Base-by-base conservation (phyloP, 106 monocot species). In the Platanthera zijinensis region DNA sequence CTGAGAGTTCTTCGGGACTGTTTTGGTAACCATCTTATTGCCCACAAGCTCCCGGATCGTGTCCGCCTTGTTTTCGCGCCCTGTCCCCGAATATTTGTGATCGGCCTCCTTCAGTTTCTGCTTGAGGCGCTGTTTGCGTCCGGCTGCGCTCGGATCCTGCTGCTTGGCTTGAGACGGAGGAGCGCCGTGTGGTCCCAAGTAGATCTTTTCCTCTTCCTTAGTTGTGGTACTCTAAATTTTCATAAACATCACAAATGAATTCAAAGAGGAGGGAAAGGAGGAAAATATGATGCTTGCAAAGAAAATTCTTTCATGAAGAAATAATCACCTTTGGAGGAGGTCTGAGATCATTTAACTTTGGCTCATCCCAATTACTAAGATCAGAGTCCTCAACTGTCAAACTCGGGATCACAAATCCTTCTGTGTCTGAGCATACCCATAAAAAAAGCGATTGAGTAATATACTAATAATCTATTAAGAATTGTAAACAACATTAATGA, bases 131-230 rank as follows among this genome's bases (percentile, higher is more conserved):
- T 88, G 84, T 69, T 87, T 95, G n/a, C 85, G 76, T 21, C 82
- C 64, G 3, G 82, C 49, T 21, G 74, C 15, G 56, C 69, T 66
- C 30, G 73, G 45, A 21, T 86, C 87, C 82, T 84, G 84, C 53
- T 84, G 88, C 72, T 90, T 95, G 7, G 79, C 69, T 78, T 84
- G 87, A 8, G 64, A 21, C 57, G 87, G 90, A 5, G 92, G 91
- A 17, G 86, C 90, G 13, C 95, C 92, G 83, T 95, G 92, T 30
- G 95, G 95, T 71, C 95, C 95, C 68, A 95, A 75, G 72, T 95
- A 92, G 13, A 96, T 87, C 79, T 82, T 87, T 64, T 89, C 83
- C 21, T 88, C 80, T 84, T 85, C 89, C 69, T 88, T 89, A 47
- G 80, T 71, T 54, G 71, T 30, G 10, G 39, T 7, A 15, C 48